Evolutionary conservation across 2,329 filamentous ascomycete genomes (phyloP).

Genomic region (Fusarium udum): DNA sequence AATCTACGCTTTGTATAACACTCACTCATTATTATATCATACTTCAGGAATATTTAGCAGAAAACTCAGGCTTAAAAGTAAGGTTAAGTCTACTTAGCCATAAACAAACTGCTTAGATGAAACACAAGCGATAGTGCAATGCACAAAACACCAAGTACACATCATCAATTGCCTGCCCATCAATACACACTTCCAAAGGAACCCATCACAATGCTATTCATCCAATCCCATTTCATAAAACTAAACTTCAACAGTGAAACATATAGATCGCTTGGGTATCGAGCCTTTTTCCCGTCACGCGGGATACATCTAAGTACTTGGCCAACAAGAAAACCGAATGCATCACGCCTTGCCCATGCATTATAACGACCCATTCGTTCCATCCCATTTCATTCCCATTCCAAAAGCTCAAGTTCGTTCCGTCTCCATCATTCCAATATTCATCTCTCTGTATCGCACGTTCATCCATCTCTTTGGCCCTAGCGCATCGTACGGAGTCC

Average conservation of each 20-base stretch:
- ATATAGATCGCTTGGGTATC: conserved; percentile 44
- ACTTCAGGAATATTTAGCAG: fast-evolving
- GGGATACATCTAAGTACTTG: conserved; percentile 35
- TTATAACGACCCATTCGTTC: conserved; percentile 12
- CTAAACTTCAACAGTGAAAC: conserved; percentile 30
- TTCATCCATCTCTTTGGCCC: background rate
- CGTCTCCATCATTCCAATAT: background rate
- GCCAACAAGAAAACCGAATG: conserved; percentile 31
- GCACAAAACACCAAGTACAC: background rate
- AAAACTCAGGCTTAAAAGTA: background rate
- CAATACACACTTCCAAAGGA: background rate
- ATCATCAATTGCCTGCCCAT: background rate
- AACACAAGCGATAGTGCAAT: background rate
- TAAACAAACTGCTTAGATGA: background rate
- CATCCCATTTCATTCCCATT: background rate
- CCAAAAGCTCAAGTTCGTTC: background rate
- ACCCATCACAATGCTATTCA: background rate
- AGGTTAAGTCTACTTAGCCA: background rate
- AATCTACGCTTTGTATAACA: too few relatives aligned
- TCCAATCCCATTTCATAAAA: background rate
- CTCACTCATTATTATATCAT: background rate
- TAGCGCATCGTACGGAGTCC: background rate
- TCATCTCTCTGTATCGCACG: background rate
- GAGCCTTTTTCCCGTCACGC: conserved; percentile 32
- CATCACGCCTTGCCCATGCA: conserved; percentile 32